Evolutionary conservation across 1,139 yeast genomes (phyloP).

Genomic region (Blastobotrys indianensis): DNA sequence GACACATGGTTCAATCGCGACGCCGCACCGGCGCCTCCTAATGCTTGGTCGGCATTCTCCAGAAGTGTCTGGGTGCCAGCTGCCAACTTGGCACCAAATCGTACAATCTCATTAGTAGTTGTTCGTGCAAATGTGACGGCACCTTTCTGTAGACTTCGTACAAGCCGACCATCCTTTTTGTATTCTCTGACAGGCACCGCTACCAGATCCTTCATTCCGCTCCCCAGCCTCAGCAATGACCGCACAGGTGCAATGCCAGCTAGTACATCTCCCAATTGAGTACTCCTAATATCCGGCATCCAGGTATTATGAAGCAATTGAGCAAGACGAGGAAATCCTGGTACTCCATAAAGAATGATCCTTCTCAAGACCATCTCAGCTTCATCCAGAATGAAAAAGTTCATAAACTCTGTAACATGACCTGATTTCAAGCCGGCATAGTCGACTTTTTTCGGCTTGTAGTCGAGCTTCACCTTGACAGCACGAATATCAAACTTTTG

Average conservation of each 20-base stretch:
- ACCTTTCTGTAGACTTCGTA: slow-evolving; percentile 71
- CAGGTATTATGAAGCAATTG: slow-evolving; percentile 57
- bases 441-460: slow-evolving; percentile 86
- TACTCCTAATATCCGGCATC: slow-evolving; percentile 79
- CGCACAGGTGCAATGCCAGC: slow-evolving; percentile 81
- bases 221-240: slow-evolving; percentile 70
- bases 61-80: slow-evolving; percentile 82
- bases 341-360: slow-evolving; percentile 63
- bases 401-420: slow-evolving; percentile 78
- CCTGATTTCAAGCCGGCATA: slow-evolving; percentile 82
- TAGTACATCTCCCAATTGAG: slow-evolving; percentile 72
- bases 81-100: slow-evolving; percentile 78
- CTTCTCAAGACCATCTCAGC: slow-evolving; percentile 62
- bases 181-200: slow-evolving; percentile 72
- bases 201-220: slow-evolving; percentile 68
- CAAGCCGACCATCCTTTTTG: slow-evolving; percentile 61
- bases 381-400: slow-evolving; percentile 82
- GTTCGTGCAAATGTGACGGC: slow-evolving; percentile 70
- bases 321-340: slow-evolving; percentile 62
- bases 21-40: slow-evolving; percentile 62
- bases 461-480: slow-evolving; percentile 68
- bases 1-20: slow-evolving; percentile 30
- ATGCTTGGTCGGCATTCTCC: slow-evolving; percentile 70
- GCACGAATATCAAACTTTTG: slow-evolving; percentile 63
- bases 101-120: slow-evolving; percentile 74